These are phyloP conservation scores for Penicillium canescens DNA, from an alignment of 495 filamentous ascomycete genomes.

Conservation along the genomic window DNA sequence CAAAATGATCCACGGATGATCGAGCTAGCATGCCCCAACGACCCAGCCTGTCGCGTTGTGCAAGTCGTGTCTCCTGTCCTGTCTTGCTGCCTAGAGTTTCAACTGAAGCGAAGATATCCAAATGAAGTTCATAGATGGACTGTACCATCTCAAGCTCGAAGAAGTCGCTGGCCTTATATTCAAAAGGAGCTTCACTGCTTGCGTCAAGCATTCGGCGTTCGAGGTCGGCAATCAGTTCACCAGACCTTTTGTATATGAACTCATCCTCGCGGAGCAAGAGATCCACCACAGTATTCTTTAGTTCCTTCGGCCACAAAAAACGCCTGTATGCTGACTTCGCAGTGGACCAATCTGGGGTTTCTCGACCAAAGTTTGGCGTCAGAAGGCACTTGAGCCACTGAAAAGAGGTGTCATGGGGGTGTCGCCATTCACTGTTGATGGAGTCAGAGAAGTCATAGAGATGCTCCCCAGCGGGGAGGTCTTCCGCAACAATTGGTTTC, in stretches of 20 bases:
- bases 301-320: constrained; percentile 67
- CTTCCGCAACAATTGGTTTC: constrained; percentile 47
- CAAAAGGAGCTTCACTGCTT: constrained; percentile 15
- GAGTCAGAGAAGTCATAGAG: constrained; percentile 55
- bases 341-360: constrained; percentile 21
- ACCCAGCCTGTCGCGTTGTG: constrained; percentile 67
- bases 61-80: constrained; percentile 53
- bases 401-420: constrained; percentile 63
- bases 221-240: constrained; percentile 41
- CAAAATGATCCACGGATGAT: constrained; percentile 54
- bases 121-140: constrained; percentile 82
- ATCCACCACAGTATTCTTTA: constrained; percentile 71
- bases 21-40: constrained; percentile 76
- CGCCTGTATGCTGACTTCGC: constrained; percentile 57
- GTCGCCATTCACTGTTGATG: constrained; percentile 56
- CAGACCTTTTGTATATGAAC: constrained; percentile 58
- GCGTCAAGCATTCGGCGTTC: constrained; percentile 35
- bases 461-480: constrained; percentile 57
- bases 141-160: constrained; percentile 61
- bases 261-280: constrained; percentile 68
- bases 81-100: constrained; percentile 74
- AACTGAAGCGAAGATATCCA: constrained; percentile 79
- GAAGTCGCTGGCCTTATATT: constrained; percentile 28
- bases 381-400: constrained; percentile 65
- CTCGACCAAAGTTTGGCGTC: constrained; percentile 36